Evolutionary conservation across 2,329 filamentous ascomycete genomes (phyloP).

Genomic region (Pseudogymnoascus sp.): DNA sequence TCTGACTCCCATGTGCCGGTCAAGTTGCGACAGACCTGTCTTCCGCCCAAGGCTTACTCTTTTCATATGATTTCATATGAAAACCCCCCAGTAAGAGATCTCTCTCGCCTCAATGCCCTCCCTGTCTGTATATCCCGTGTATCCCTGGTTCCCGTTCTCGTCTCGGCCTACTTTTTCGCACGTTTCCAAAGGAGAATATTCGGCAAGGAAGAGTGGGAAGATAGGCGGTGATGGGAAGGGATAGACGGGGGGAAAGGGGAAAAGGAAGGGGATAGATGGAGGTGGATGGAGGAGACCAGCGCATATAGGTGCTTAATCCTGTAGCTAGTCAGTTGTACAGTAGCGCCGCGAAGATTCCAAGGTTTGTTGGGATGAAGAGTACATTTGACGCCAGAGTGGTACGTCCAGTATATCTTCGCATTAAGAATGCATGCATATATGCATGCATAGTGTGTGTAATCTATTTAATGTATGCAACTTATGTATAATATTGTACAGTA

Average conservation of each 20-base stretch:
- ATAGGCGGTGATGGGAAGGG: background rate
- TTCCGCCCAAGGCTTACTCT: background rate
- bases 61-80: slow-evolving; percentile 7
- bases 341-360: background rate
- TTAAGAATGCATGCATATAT: slow-evolving; percentile 7
- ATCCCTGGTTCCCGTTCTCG: background rate
- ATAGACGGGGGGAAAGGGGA: background rate
- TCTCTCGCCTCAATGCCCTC: background rate
- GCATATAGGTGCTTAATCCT: background rate
- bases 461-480: too few species aligned
- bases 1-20: background rate
- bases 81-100: background rate
- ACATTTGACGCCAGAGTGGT: background rate
- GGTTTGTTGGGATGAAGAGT: background rate
- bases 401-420: background rate
- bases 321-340: slow-evolving; percentile 2
- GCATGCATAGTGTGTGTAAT: background rate
- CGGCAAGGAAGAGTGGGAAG: background rate
- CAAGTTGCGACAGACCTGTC: background rate
- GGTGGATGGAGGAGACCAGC: background rate
- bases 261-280: background rate
- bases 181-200: background rate
- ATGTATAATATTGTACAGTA: too few species aligned
- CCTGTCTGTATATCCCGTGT: background rate
- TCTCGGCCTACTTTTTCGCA: background rate